Evolutionary conservation across 164 flowering plant species (phyloP), one percentile per base, ranked within the genome.

Genomic region (Berberis vulgaris): DNA sequence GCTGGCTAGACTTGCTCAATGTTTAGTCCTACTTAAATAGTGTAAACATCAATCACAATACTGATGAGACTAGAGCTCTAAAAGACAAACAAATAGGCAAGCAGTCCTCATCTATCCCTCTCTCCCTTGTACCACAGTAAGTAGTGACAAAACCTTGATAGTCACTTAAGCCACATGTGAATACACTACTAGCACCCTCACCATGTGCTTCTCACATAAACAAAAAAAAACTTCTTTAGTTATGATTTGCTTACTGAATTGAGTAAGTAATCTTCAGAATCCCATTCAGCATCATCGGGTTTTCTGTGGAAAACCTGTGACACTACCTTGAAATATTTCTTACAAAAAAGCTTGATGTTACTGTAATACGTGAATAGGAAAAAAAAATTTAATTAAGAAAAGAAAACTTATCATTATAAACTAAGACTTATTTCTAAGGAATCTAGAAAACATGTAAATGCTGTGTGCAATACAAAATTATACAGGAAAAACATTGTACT

Each of bases 201-300:
- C 73, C 72, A 76, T 67, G 69, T 70, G 74, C 72, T 7, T 49
- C 54, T 52, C 40, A 39, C 62, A 69, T n/a, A 61, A 12, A 11
- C 55, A 63, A 71, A 64, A 45, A 40, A 26, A 26, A 26, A 26
- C 26, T 26, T 26, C 26, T 26, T 26, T 26, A 26, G 26, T 26
- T 26, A 26, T 26, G 26, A 26, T 26, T 26, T 26, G 26, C 26
- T 26, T 26, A 26, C 26, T 26, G 26, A 26, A 26, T 26, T 26
- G 26, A 26, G 26, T 26, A 26, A 26, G 26, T 26, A 26, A 26
- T 26, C 26, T 26, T 26, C 26, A 26, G 26, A 26, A 26, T 26
- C 26, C 26, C 26, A 26, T 26, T 26, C 26, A 26, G 26, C 26
- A 42, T 2, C n/a, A 1, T 11, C 4, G 3, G 11, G 13, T 52